Evolutionary conservation across 1,139 yeast genomes (phyloP), one percentile per base, ranked within the genome.

Genomic region (Protomyces arabidopsidicola): DNA sequence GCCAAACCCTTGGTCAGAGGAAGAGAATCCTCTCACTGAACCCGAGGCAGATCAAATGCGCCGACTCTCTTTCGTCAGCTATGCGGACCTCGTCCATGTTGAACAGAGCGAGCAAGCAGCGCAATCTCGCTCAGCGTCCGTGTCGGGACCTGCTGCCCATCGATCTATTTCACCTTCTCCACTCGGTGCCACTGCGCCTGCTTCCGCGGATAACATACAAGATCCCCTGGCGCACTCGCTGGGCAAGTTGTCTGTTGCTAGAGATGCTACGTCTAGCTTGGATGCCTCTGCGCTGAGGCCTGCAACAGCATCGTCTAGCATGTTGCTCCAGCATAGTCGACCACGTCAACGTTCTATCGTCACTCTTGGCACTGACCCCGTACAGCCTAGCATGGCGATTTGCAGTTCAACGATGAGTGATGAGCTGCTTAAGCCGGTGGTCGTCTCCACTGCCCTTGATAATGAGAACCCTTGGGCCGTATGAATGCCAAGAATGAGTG

Each of bases 1-100:
- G 27, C 52, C 54, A n/a, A 58, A 58, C 1, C 62, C 62, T 9
- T 58, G 62, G 56, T 52, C 62, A 16, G 62, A 58, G 35, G 60
- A 57, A 54, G 60, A 57, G 45, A 58, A 58, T 34, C 42, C 45
- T 12, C 39, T 55, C 22, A 58, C 62, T 42, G 18, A 42, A 4
- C 48, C 48, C 6, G 48, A 42, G 12, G 18, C 18, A 18, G 51
- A 55, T 18, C 62, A 58, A 12, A 34, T 57, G 18, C 52, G 55
- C n/a, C 53, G 63, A 34, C 58, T 63, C n/a, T 58, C 63, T 42
- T 63, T 63, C 42, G 65, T 63, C 36, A 55, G 61, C 35, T 63
- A 63, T 35, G 63, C 63, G 3, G 65, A 63, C 20, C 58, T 63
- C 31, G 50, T 63, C 8, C 58, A 55, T 16, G 58, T 63, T 12